Base-by-base conservation (phyloP, 1,284 basidiomycete species). In the Malassezia slooffiae region DNA sequence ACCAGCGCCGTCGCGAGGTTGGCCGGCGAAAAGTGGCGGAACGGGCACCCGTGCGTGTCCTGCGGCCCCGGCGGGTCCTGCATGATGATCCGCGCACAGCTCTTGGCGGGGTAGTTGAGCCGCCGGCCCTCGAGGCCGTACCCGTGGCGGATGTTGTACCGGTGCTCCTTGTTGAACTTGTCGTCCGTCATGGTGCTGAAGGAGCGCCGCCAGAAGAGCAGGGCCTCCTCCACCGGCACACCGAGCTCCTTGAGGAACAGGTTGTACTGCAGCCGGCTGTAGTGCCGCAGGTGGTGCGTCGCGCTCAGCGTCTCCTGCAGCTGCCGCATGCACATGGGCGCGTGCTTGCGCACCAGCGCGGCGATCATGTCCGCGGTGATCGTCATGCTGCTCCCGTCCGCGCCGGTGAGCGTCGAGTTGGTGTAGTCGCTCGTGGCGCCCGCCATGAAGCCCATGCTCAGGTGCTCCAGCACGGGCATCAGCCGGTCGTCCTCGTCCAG, bases 81-180 rank as follows among this genome's bases (percentile, higher is more conserved):
- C 24, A 79, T 83, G 20, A 97, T 77, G 66, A 97, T 88, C 60
- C 85, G 83, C 60, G 86, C 80, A 67, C 93, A 97, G 70, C 89
- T 89, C 72, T 83, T 87, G 0, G 93, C 89, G 4, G 86, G 79
- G 70, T 97, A 97, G 71, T 96, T 95, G 38, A 82, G 83, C 30
- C 91, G 79, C 65, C 83, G 84, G 7, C 93, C 93, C 70, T 97
- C 93, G 32, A 95, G 74, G 34, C 93, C 93, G 68, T 84, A 99
- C 8, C 80, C 82, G 71, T 97, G 93, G 29, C 91, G 81, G 58
- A 99, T 90, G 61, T 97, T 97, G 72, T 99, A 99, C 59, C 81
- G 82, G 75, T 96, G 84, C 67, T 95, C 86, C 70, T 97, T 99
- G 74, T 89, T 90, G 74, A 97, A 99, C 71, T 90, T 85, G 73